Evolutionary conservation across 2,329 filamentous ascomycete species (phyloP).

Genomic region (Hymenotorrendiella dingleyae): DNA sequence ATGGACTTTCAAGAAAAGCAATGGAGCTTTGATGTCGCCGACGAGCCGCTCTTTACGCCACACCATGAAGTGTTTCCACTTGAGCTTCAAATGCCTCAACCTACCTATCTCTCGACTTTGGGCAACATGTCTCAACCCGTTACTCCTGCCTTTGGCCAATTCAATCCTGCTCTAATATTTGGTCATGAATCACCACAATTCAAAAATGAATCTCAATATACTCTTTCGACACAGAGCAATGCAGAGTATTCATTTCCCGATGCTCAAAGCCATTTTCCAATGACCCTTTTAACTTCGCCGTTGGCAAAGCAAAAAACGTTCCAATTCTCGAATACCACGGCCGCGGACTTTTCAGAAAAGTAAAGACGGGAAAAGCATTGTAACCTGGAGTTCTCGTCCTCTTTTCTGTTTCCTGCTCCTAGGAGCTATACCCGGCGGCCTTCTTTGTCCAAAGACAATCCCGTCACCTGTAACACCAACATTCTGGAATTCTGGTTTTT

Average conservation of each 20-base stretch:
- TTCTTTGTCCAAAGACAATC: slow-evolving; percentile 2
- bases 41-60: slow-evolving; percentile 27
- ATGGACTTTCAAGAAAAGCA: slow-evolving; percentile 20
- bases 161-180: slow-evolving; percentile 22
- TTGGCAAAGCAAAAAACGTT: slow-evolving; percentile 28
- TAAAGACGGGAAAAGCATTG: slow-evolving; percentile 8
- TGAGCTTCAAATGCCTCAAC: slow-evolving; percentile 26
- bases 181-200: slow-evolving; percentile 21
- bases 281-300: slow-evolving; percentile 17
- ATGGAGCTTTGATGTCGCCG: slow-evolving; percentile 23
- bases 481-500: too few species aligned
- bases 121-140: slow-evolving; percentile 26
- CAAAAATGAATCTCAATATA: slow-evolving; percentile 22
- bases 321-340: slow-evolving; percentile 29
- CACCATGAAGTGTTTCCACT: slow-evolving; percentile 22
- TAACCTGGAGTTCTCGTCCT: slow-evolving; percentile 1
- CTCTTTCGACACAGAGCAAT: slow-evolving; percentile 18
- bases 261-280: slow-evolving; percentile 6
- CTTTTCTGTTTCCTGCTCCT: slow-evolving; percentile 1
- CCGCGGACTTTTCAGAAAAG: slow-evolving; percentile 30
- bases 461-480: slow-evolving; percentile 17
- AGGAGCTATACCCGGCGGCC: slow-evolving; percentile 12
- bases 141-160: slow-evolving; percentile 28
- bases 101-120: slow-evolving; percentile 15
- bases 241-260: slow-evolving; percentile 27